A percentile compares a stretch with the other conserved stretches of the same genome.
These are phyloP conservation scores for Ceratobasidium sp. DNA, from an alignment of 1,284 basidiomycete genomes.

Conservation along the genomic window DNA sequence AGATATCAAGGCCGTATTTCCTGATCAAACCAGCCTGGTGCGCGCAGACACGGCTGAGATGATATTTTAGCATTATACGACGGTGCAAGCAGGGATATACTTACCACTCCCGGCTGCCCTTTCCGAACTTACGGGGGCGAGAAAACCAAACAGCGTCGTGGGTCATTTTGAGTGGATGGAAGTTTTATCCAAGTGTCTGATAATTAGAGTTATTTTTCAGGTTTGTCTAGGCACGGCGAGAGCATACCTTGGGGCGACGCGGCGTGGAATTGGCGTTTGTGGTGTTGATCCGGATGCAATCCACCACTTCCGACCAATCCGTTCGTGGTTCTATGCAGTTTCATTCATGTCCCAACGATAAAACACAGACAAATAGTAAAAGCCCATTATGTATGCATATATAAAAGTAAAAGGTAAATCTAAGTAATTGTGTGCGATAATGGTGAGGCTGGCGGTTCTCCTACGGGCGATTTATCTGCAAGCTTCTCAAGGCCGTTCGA, in stretches of 20 bases:
- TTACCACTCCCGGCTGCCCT: conserved; percentile 92
- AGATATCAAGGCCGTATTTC: conserved; percentile 93
- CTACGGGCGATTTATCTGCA: conserved; percentile 7
- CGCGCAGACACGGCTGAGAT: conserved; percentile 83
- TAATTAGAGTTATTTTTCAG: not conserved
- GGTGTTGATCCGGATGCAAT: conserved; percentile 39
- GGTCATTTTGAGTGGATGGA: conserved; percentile 65
- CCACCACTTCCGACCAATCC: not conserved
- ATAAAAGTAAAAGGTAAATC: conserved; percentile 2
- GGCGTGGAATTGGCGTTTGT: conserved; percentile 7
- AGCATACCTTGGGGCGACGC: conserved; percentile 28
- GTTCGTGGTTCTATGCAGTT: conserved; percentile 30
- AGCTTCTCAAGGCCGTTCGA: conserved; percentile 33
- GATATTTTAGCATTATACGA: conserved; percentile 20
- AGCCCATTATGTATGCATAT: not conserved
- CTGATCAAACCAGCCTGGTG: conserved; percentile 96
- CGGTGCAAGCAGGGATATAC: conserved; percentile 46
- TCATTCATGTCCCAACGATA: conserved; percentile 5
- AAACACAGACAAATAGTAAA: conserved; percentile 21
- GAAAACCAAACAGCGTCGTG: conserved; percentile 93
- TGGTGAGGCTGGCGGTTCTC: conserved; percentile 27
- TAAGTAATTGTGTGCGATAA: conserved; percentile 30
- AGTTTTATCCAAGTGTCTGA: conserved; percentile 1
- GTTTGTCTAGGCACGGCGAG: not conserved
- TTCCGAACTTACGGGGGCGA: conserved; percentile 92